Conservation (phyloP, 768 basidiomycete species). For the Leucosporidium scottii region DNA sequence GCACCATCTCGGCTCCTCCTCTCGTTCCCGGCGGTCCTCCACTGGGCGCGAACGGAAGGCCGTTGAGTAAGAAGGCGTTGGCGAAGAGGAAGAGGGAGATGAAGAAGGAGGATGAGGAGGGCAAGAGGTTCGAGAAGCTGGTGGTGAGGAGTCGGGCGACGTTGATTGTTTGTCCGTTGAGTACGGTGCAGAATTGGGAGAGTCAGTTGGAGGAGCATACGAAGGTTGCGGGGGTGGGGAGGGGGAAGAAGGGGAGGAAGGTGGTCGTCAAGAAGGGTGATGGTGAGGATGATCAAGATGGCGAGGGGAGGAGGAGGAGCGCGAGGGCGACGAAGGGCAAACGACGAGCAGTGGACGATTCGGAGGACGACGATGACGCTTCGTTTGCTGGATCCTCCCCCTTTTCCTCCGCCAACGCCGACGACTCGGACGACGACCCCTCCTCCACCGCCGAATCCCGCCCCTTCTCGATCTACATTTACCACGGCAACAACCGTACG, state of each 20-base stretch:
- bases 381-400: conserved; percentile 5
- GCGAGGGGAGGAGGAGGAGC: conserved; percentile 23
- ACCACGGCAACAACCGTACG: conserved; percentile 83
- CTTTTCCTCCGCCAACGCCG: neutral
- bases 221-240: conserved; percentile 32
- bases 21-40: too few species aligned
- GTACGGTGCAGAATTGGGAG: conserved; percentile 98
- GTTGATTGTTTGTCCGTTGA: conserved; percentile 90
- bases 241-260: conserved; percentile 7
- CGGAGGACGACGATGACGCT: too few species aligned
- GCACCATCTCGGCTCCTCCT: neutral
- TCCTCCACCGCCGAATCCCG: too few species aligned
- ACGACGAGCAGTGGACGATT: conserved; percentile 10
- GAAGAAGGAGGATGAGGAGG: conserved; percentile 48
- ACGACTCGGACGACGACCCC: neutral
- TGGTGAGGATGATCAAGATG: neutral
- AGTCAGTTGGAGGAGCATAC: conserved; percentile 89
- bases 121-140: conserved; percentile 63
- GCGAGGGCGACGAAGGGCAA: neutral
- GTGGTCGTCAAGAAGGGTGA: neutral
- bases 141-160: conserved; percentile 81
- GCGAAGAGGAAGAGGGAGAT: conserved; percentile 63
- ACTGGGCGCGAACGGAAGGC: conserved; percentile 38
- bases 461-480: conserved; percentile 63
- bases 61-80: conserved; percentile 59